Evolutionary conservation across 1,284 basidiomycete species (phyloP), one percentile per base, ranked within the genome.

Genomic region (Apiotrichum veenhuisii): DNA sequence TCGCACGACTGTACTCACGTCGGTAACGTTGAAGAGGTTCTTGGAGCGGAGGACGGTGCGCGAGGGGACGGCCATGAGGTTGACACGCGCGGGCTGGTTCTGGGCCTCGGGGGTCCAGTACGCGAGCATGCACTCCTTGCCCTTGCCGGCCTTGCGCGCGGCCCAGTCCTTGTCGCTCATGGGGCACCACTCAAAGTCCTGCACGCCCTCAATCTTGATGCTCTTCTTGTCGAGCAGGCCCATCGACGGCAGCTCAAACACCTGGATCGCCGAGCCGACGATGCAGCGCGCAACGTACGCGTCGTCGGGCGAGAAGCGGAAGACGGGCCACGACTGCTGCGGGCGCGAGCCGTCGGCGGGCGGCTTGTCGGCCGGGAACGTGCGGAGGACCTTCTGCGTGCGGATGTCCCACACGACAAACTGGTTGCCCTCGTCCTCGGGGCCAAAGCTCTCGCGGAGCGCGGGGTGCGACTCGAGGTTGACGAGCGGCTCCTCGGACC

Each of bases 111-210:
- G 96, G 2, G 91, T 93, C 96, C 96, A 99, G 78, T 92, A 98
- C 25, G 85, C 93, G 44, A 99, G 80, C 87, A 95, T 91, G 76
- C 94, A 96, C 80, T 98, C 94, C 77, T 72, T 75, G 46, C 74
- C 77, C 65, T 74, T 79, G 68, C 60, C 74, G 43, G 82, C 82
- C 69, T 84, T 87, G 67, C 84, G 84, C 40, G 78, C 80, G 62
- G 89, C 87, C 59, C 90, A 84, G 67, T 94, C 93, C 77, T 87
- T 89, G 69, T 97, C 94, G 57, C 90, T 87, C 62, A 88, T 84
- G 34, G 96, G 96, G 70, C 91, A 93, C 96, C 96, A 99, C 79
- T 98, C 96, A 77, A 98, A 98, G 79, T 98, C 96, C 64, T 94
- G 83, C 37, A 99, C 95, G 25, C 95, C 96, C 69, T 98, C 94